Percentiles rank a stretch among this genome's conserved stretches.
Evolutionary conservation across 2,329 filamentous ascomycete species (phyloP).

Genomic region (Corynespora cassiicola): DNA sequence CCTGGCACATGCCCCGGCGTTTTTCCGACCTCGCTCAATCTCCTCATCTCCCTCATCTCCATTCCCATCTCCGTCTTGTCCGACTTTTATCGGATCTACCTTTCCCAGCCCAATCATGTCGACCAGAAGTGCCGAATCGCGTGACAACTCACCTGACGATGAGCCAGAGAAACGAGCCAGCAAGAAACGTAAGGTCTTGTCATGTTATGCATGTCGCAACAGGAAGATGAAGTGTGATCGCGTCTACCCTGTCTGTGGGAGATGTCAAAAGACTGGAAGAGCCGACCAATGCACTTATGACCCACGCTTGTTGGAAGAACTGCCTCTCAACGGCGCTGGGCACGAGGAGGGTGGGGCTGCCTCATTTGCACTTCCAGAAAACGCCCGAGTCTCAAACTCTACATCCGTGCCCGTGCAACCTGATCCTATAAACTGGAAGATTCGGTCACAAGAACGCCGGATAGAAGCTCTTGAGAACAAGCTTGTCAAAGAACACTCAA

Average conservation of each 20-base stretch:
- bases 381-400: too few species aligned
- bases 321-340: constrained; percentile 27
- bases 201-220: constrained; percentile 54
- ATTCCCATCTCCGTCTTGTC: constrained; percentile 30
- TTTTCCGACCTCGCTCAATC: too few species aligned
- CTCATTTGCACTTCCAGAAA: constrained; percentile 7
- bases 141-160: constrained; percentile 36
- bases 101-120: constrained; percentile 26
- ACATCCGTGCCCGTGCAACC: constrained; percentile 10
- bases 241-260: constrained; percentile 51
- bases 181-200: constrained; percentile 54
- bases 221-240: constrained; percentile 58
- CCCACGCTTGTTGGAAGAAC: constrained; percentile 42
- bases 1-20: too few species aligned
- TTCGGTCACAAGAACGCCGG: constrained; percentile 37
- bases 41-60: constrained; percentile 11
- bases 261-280: constrained; percentile 52
- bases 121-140: constrained; percentile 34
- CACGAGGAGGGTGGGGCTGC: constrained; percentile 21
- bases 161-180: constrained; percentile 47
- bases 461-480: constrained; percentile 39
- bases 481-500: constrained; percentile 19
- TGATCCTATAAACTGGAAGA: constrained; percentile 32
- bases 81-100: constrained; percentile 16
- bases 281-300: constrained; percentile 51